Percentiles rank a stretch among this genome's conserved stretches.
Evolutionary conservation across 208 protist species (phyloP).

Genomic region (Borovskyia barvae): DNA sequence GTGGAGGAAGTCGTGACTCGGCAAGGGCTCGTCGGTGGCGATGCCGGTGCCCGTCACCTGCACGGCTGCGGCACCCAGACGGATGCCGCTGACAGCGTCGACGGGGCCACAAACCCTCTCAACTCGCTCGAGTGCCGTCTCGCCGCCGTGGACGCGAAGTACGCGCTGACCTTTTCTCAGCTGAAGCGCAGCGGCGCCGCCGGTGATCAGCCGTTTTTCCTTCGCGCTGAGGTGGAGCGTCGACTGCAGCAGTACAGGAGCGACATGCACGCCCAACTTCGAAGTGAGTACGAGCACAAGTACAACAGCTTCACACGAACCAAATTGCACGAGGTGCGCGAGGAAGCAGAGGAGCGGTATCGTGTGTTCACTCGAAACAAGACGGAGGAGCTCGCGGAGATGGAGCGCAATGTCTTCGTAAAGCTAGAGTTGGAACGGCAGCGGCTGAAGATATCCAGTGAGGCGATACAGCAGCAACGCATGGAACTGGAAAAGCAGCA

Average conservation of each 20-base stretch:
- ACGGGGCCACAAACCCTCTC: constrained; percentile 30
- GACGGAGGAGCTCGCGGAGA: constrained; percentile 60
- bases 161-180: constrained; percentile 75
- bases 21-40: constrained; percentile 5
- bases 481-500: constrained; percentile 53
- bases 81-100: constrained; percentile 21
- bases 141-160: constrained; percentile 85
- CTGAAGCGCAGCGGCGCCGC: constrained; percentile 27
- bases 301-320: constrained; percentile 61
- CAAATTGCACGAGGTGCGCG: constrained; percentile 53
- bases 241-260: constrained; percentile 63
- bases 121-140: constrained; percentile 80
- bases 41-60: constrained; percentile 14
- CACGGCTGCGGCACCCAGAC: constrained; percentile 63
- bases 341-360: constrained; percentile 55
- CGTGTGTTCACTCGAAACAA: constrained; percentile 49
- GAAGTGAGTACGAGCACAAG: constrained; percentile 71
- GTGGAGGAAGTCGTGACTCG: constrained; percentile 21
- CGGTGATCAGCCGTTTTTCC: constrained; percentile 42
- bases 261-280: constrained; percentile 74
- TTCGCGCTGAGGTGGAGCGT: constrained; percentile 71
- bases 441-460: constrained; percentile 52
- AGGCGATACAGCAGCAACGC: constrained; percentile 69
- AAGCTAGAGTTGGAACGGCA: constrained; percentile 65
- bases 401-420: constrained; percentile 48